Evolutionary conservation across 2,329 filamentous ascomycete genomes (phyloP).

Genomic region (Ophiocordyceps camponoti-leonardi): DNA sequence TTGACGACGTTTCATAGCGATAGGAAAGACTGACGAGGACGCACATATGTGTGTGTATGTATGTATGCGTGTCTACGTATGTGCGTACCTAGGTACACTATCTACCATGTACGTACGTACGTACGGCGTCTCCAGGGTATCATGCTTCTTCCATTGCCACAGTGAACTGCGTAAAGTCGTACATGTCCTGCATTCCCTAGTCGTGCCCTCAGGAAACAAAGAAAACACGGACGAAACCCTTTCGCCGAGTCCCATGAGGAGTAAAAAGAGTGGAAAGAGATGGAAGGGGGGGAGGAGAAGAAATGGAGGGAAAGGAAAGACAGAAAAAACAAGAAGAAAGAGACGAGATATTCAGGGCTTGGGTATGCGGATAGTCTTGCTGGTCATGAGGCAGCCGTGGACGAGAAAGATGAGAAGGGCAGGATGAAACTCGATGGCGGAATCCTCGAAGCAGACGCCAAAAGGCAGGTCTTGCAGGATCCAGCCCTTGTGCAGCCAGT

Average conservation of each 20-base stretch:
- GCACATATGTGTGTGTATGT: too few relatives aligned
- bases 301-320: not conserved
- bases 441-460: conserved; percentile 50
- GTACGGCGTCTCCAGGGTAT: not conserved
- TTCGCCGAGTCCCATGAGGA: too few relatives aligned
- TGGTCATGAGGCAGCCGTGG: conserved; percentile 91
- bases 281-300: not conserved
- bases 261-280: too few relatives aligned
- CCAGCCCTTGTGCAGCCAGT: conserved; percentile 72
- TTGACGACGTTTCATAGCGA: too few relatives aligned
- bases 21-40: too few relatives aligned
- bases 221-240: too few relatives aligned
- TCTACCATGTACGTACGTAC: too few relatives aligned
- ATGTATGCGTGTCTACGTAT: too few relatives aligned
- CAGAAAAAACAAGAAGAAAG: not conserved
- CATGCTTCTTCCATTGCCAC: not conserved
- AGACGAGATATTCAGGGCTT: conserved; percentile 41
- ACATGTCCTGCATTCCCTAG: not conserved
- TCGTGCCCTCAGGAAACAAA: not conserved
- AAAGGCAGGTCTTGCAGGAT: conserved; percentile 62
- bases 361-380: conserved; percentile 84
- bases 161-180: not conserved
- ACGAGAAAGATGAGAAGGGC: conserved; percentile 62
- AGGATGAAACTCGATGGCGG: conserved; percentile 68
- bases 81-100: too few relatives aligned